Evolutionary conservation across 768 basidiomycete genomes (phyloP).

Genomic region (Boletellus emodensis): DNA sequence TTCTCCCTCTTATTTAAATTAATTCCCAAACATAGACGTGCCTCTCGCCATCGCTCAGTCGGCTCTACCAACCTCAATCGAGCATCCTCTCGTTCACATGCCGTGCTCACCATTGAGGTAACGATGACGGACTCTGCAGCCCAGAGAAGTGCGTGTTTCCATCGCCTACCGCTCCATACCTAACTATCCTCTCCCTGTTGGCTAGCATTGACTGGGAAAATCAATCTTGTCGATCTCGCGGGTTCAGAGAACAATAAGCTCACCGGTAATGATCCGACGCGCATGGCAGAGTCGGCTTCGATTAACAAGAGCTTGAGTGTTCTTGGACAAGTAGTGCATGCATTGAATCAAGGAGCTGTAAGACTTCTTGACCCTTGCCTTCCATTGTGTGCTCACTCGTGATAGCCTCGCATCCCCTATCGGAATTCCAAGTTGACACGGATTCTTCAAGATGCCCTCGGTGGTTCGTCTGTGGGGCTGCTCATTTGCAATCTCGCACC

Average conservation of each 20-base stretch:
- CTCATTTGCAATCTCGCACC: constrained; percentile 88
- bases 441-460: constrained; percentile 86
- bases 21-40: constrained; percentile 42
- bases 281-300: constrained; percentile 84
- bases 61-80: constrained; percentile 84
- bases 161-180: not conserved
- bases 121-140: constrained; percentile 50
- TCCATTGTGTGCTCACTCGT: constrained; percentile 4
- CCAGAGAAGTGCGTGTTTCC: constrained; percentile 46
- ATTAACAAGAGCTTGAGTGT: constrained; percentile 89
- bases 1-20: not conserved
- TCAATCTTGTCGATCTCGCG: constrained; percentile 85
- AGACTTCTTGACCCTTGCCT: constrained; percentile 16
- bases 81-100: constrained; percentile 85
- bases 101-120: constrained; percentile 73
- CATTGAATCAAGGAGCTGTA: constrained; percentile 69
- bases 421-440: constrained; percentile 87
- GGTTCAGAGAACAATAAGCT: constrained; percentile 92
- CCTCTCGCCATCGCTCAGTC: constrained; percentile 74
- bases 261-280: constrained; percentile 81
- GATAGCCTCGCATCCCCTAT: constrained; percentile 76
- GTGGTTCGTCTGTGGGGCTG: constrained; percentile 73
- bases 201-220: constrained; percentile 66
- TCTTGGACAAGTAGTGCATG: constrained; percentile 84
- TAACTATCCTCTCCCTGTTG: not conserved